Percentiles rank a stretch among this genome's conserved stretches.
These are phyloP conservation scores for Cajanus cajan DNA, from an alignment of 306 rosid species.

Conservation along the genomic window DNA sequence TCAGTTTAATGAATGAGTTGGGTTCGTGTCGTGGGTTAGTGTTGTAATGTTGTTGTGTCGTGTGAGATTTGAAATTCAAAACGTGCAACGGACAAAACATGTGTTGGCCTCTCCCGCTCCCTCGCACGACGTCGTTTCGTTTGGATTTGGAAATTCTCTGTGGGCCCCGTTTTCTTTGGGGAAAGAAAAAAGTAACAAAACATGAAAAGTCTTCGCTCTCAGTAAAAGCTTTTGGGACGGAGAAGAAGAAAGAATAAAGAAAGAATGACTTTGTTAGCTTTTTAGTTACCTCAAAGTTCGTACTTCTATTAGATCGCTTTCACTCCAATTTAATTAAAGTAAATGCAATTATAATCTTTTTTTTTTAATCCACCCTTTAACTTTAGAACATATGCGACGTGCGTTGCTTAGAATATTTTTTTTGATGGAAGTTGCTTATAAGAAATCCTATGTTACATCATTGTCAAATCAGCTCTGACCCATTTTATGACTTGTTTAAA, in stretches of 20 bases:
- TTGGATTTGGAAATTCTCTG: neutral
- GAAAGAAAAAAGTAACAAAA: neutral
- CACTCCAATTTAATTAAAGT: neutral
- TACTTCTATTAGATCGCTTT: neutral
- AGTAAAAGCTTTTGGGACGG: neutral
- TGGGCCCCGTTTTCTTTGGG: neutral
- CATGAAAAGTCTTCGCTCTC: neutral
- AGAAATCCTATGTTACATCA: no score
- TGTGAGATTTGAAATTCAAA: slow-evolving; percentile 5
- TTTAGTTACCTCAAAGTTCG: neutral
- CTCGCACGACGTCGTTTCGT: neutral
- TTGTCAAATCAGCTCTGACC: no score
- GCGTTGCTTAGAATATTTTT: no score
- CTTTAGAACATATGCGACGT: no score
- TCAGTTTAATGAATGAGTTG: neutral
- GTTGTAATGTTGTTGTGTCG: neutral
- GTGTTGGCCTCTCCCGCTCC: neutral
- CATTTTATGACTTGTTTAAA: no score
- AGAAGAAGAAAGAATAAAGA: neutral
- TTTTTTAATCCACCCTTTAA: no score
- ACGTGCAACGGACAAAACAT: neutral
- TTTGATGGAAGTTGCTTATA: no score
- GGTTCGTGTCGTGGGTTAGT: neutral
- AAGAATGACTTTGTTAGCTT: neutral
- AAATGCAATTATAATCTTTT: no score